Conservation (phyloP, 2,329 filamentous ascomycete species). For the Colletotrichum navitas region DNA sequence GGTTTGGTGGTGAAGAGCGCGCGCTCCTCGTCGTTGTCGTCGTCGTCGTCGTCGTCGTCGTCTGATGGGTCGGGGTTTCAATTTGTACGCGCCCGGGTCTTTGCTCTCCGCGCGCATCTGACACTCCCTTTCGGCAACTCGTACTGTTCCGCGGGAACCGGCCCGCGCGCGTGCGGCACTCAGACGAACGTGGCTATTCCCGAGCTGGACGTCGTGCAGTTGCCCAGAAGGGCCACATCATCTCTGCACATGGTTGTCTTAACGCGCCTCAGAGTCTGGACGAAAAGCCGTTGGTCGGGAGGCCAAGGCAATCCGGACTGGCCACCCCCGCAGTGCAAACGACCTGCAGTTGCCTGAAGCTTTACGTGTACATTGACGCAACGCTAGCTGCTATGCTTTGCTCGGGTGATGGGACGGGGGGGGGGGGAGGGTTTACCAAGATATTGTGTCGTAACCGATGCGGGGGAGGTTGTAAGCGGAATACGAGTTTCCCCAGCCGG, state of each 20-base stretch:
- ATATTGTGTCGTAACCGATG: not conserved
- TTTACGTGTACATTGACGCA: not conserved
- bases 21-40: not conserved
- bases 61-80: not conserved
- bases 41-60: not conserved
- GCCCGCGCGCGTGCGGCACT: not conserved
- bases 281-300: not conserved
- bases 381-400: too few relatives aligned
- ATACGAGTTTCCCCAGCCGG: not conserved
- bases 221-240: not conserved
- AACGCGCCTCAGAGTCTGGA: not conserved
- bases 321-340: not conserved
- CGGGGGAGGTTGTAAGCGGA: not conserved
- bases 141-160: not conserved
- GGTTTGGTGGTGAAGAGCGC: not conserved
- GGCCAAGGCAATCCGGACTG: not conserved
- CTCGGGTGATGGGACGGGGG: not conserved
- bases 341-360: too few relatives aligned
- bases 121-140: too few relatives aligned
- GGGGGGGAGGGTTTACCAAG: not conserved
- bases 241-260: not conserved
- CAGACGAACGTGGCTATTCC: not conserved
- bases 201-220: not conserved
- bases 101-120: not conserved
- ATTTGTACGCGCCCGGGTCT: slow-evolving; percentile 20